Conservation (phyloP, 805 yeast genomes). For the Candida oleophila region DNA sequence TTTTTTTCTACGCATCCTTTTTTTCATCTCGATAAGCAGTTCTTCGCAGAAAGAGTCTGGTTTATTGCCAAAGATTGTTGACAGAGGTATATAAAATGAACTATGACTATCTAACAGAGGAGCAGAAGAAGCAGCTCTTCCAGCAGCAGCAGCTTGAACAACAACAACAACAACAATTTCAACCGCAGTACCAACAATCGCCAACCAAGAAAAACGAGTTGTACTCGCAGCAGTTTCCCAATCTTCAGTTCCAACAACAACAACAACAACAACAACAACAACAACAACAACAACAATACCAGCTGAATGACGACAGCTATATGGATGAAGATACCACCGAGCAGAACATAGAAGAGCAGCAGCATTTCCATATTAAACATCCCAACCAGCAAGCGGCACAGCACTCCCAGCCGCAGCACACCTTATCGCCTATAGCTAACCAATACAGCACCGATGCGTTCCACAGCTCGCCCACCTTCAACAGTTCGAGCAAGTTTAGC, state of each 20-base stretch:
- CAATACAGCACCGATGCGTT: constrained; percentile 12
- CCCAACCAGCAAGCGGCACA: constrained; percentile 9
- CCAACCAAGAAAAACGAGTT: constrained; percentile 8
- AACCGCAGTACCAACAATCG: constrained; percentile 13
- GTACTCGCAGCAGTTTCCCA: constrained; percentile 6
- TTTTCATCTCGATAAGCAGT: too few relatives aligned
- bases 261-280: constrained; percentile 12
- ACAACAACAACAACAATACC: constrained; percentile 4
- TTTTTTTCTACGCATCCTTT: too few relatives aligned
- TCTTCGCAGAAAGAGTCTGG: too few relatives aligned
- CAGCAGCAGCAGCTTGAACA: constrained; percentile 21
- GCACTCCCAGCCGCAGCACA: neutral
- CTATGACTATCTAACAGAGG: constrained; percentile 28
- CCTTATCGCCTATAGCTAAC: constrained; percentile 10
- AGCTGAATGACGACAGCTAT: constrained; percentile 24
- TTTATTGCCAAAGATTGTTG: too few relatives aligned
- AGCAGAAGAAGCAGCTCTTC: constrained; percentile 30
- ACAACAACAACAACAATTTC: constrained; percentile 17
- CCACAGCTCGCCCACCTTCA: constrained; percentile 24
- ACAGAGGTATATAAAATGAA: constrained; percentile 19
- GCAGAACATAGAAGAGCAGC: constrained; percentile 1
- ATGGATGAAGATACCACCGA: constrained; percentile 40
- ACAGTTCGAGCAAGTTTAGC: constrained; percentile 14
- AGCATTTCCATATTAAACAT: constrained; percentile 6
- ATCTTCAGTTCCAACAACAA: constrained; percentile 9